Evolutionary conservation across 345 rosid species (phyloP), one percentile per base, ranked within the genome.

Genomic region (Leavenworthia alabamica): DNA sequence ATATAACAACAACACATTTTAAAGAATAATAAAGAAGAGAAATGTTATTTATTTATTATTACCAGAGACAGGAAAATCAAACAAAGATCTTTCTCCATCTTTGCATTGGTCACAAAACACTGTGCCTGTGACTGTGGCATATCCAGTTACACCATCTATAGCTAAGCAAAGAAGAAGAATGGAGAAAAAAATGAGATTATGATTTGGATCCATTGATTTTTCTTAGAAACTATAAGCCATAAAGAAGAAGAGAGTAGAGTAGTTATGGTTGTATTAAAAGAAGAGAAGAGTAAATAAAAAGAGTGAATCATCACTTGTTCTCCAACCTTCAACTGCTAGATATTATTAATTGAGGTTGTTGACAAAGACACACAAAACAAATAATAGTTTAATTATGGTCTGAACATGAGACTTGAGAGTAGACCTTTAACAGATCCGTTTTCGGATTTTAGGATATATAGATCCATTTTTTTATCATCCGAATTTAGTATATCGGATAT

Each of bases 51-150:
- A n/a, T n/a, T n/a, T n/a, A n/a, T n/a, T n/a, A n/a, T 48, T 41
- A 90, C 94, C 94, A 3, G 71, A 56, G 67, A 89, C 57, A 16
- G 97, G 97, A 59, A 86, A 83, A 75, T 86, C 98, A 8, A 86
- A 83, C 67, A 80, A 65, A 68, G 96, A 86, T 43, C 19, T 60
- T 26, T 80, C 79, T 39, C 95, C 98, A 67, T 88, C 95, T 55
- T 85, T 88, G 82, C 98, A 92, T 70, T 85, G 95, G 77, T 92
- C 95, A 54, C 98, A 89, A 75, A 82, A 81, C 60, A 89, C 97
- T 0, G 80, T 53, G 29, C 98, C 98, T 3, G 79, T 69, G 43
- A 89, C 95, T 33, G 80, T 59, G 20, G 88, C 84, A 64, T 79
- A 69, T 12, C 88, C 93, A 19, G 33, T 62, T 27, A 79, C 57